Evolutionary conservation across 805 yeast genomes (phyloP), one percentile per base, ranked within the genome.

Genomic region (Wickerhamomyces bisporus): DNA sequence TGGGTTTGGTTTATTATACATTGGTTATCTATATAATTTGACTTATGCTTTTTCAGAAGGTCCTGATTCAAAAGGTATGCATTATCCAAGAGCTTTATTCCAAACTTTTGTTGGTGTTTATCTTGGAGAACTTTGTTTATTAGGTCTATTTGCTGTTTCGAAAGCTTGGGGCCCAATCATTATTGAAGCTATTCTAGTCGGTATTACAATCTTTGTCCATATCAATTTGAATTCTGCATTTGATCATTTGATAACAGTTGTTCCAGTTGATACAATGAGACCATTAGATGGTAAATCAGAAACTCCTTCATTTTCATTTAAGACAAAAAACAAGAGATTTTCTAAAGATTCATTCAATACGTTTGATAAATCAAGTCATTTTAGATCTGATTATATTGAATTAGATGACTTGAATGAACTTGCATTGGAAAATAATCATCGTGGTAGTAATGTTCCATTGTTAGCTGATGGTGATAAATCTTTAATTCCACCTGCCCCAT

Each of bases 151-250:
- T 57, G 85, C 77, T 14, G 94, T 91, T 39, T 88, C 94, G 44
- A 86, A 86, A 68, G 83, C 94, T 30, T 91, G 96, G 96, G 98
- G 96, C 32, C 95, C 96, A 26, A 71, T 88, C 46, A 85, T 81
- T 3, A 62, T 91, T 38, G 86, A 84, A 58, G 79, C 77, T 2
- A 68, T 89, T 36, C 68, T 82, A 30, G 52, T 86, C 12, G 74
- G 71, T 8, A 60, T 71, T 47, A 86, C 97, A 0, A 73, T 73
- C 4, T 81, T 86, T 55, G 69, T 75, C 41, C 96, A 91, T 52
- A 14, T 76, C 23, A 73, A 77, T 45, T 60, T 91, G 55, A 75
- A 71, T 44, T 44, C 55, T 8, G 86, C 96, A 0, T 86, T 87
- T 55, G 81, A 73, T 40, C 68, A 72, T 11, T 66, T 88, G 55